These are phyloP conservation scores for Suillus brevipes DNA, from an alignment of 768 basidiomycete species.

Conservation along the genomic window DNA sequence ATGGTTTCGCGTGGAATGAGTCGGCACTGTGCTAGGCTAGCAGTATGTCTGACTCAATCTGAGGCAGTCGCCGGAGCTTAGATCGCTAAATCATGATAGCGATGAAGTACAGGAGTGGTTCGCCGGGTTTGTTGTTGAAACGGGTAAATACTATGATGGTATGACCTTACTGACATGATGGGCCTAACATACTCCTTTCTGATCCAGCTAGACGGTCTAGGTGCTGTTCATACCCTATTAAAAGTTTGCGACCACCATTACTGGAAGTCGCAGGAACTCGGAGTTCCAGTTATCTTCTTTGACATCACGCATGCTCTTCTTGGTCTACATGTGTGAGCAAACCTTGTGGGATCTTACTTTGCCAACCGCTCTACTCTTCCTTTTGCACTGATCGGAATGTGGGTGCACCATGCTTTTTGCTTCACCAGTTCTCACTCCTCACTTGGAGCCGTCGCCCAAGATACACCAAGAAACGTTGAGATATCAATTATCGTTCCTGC, in stretches of 20 bases:
- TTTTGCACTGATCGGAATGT: constrained; percentile 51
- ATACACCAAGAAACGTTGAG: constrained; percentile 29
- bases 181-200: neutral
- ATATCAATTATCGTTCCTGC: neutral
- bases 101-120: neutral
- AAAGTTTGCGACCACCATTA: constrained; percentile 11
- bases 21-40: neutral
- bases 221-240: neutral
- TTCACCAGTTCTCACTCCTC: constrained; percentile 2
- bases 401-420: constrained; percentile 15
- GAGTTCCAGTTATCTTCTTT: constrained; percentile 43
- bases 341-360: constrained; percentile 21
- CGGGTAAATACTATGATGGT: neutral
- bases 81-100: neutral
- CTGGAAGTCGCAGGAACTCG: constrained; percentile 40
- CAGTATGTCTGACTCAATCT: no score
- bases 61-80: neutral
- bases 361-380: constrained; percentile 40
- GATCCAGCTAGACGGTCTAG: neutral
- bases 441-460: constrained; percentile 16
- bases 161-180: no score
- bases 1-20: neutral
- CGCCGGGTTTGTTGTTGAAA: neutral
- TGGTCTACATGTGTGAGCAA: constrained; percentile 44
- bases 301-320: constrained; percentile 44